Base-by-base conservation (phyloP, 2,329 filamentous ascomycete genomes). In the Periconia sp. region DNA sequence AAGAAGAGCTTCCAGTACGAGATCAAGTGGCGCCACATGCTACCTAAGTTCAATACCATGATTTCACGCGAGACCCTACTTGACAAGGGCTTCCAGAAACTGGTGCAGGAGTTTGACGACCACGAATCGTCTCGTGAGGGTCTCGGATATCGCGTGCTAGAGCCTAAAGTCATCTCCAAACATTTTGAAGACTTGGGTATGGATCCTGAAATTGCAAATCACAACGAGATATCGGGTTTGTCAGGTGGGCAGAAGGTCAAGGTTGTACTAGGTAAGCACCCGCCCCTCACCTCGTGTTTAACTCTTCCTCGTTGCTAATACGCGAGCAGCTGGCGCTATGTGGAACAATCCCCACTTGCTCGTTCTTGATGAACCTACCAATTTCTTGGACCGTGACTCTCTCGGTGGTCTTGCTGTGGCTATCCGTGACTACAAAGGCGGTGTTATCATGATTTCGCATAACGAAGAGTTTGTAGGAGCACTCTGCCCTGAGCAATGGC, bases 1-100 rank as follows among this genome's bases (percentile, higher is more conserved):
- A 97, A 99, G 86, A 99, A 99, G 84, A 88, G 87, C 28, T 96
- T 95, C 83, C 92, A 96, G 79, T 97, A 97, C 68, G 92, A 97
- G 78, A 84, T 96, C 31, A 96, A 97, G 82, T 99, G 94, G 94
- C 77, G 86, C 50, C 81, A 84, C 53, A 83, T 90, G 73, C 79
- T 97, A 15, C 94, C 94, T 48, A 99, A 97, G 80, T 78, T 87
- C 81, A 99, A 99, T 81, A 85, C 83, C 47, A 88, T 91, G 77
- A 86, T 99, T 59, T 95, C 91, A 4, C 89, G 94, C 36, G 94
- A 99, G 74, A 99, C 92, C 0, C 81, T 99, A 16, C 68, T 87
- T 8, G 86, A 92, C 44, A 84, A 87, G 44, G 94, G 94, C 16
- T 99, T 95, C 77, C 80, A 82, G 74, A 99, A 99, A 78, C 79